Evolutionary conservation across 495 filamentous ascomycete genomes (phyloP).

Genomic region (Chaetomidium leptoderma): DNA sequence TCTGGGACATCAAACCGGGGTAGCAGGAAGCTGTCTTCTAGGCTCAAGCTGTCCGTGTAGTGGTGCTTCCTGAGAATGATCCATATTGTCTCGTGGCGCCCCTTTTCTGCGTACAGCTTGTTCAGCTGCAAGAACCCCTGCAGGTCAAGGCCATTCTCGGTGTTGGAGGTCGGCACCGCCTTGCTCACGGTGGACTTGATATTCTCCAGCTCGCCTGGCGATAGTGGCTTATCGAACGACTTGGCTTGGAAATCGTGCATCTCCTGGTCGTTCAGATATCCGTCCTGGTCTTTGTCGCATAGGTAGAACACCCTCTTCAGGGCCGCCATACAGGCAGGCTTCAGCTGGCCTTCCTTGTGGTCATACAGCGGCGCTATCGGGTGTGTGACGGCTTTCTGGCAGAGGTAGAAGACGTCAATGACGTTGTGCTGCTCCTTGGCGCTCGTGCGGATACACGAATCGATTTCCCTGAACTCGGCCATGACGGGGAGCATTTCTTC

Average conservation of each 20-base stretch:
- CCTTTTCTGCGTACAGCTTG: conserved; percentile 94
- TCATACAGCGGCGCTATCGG: conserved; percentile 95
- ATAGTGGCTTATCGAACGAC: conserved; percentile 81
- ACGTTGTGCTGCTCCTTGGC: conserved; percentile 93
- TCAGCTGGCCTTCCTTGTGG: conserved; percentile 83
- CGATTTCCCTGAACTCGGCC: conserved; percentile 98
- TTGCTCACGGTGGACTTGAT: conserved; percentile 83
- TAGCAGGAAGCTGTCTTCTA: conserved; percentile 87
- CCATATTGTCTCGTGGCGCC: conserved; percentile 98
- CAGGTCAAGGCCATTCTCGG: conserved; percentile 70
- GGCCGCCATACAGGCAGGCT: conserved; percentile 81
- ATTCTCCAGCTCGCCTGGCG: conserved; percentile 71
- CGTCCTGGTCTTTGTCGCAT: conserved; percentile 93
- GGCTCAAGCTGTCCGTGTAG: conserved; percentile 87
- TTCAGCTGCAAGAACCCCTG: conserved; percentile 83
- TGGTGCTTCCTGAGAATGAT: conserved; percentile 92
- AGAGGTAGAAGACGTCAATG: conserved; percentile 94
- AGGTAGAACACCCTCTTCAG: conserved; percentile 89
- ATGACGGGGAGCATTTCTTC: conserved; percentile 99
- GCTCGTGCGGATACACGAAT: conserved; percentile 93
- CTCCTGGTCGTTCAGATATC: conserved; percentile 85
- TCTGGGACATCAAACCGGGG: conserved; percentile 91
- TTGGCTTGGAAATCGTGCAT: conserved; percentile 85
- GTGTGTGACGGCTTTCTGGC: conserved; percentile 97
- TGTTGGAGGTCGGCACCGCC: conserved; percentile 56